These are phyloP conservation scores for Fabrea salina DNA, from an alignment of 169 alveolate genomes.

Conservation along the genomic window DNA sequence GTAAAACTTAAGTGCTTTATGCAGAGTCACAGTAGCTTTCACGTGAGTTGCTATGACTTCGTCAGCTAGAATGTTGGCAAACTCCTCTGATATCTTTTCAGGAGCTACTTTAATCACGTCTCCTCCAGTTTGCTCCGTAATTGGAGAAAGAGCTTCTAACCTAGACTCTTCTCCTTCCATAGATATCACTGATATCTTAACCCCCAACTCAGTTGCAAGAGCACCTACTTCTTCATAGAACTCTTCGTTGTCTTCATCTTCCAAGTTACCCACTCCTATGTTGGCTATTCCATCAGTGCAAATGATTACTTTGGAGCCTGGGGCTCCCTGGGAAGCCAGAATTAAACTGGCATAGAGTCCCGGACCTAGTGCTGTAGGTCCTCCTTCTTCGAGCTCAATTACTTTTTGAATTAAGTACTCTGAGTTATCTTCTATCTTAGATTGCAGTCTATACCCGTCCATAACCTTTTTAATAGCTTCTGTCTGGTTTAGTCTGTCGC, in stretches of 20 bases:
- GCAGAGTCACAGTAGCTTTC: conserved; percentile 46
- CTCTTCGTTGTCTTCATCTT: conserved; percentile 26
- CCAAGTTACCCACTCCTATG: conserved; percentile 78
- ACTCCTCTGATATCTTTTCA: conserved; percentile 57
- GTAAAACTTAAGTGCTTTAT: conserved; percentile 68
- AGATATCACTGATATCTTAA: conserved; percentile 60
- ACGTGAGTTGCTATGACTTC: conserved; percentile 71
- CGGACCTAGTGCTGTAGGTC: conserved; percentile 84
- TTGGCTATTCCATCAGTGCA: conserved; percentile 86
- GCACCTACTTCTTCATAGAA: conserved; percentile 61
- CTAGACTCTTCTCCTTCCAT: conserved; percentile 78
- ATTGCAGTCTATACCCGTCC: background rate
- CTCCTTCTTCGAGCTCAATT: conserved; percentile 50
- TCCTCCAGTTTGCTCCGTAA: conserved; percentile 75
- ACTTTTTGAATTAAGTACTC: conserved; percentile 35
- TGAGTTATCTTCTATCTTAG: conserved; percentile 6
- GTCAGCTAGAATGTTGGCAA: conserved; percentile 63
- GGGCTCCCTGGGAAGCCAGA: conserved; percentile 45
- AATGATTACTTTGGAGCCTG: conserved; percentile 75
- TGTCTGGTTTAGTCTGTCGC: conserved; percentile 53
- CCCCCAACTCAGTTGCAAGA: conserved; percentile 62
- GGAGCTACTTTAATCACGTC: conserved; percentile 75
- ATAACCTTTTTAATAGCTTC: conserved; percentile 22
- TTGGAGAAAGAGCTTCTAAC: conserved; percentile 49
- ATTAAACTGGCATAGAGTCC: conserved; percentile 62